A percentile compares a stretch with the other conserved stretches of the same genome.
phyloP scores from a whole-genome alignment of 1,139 yeast species.

The Sugiyamaella neomexicana region DNA sequence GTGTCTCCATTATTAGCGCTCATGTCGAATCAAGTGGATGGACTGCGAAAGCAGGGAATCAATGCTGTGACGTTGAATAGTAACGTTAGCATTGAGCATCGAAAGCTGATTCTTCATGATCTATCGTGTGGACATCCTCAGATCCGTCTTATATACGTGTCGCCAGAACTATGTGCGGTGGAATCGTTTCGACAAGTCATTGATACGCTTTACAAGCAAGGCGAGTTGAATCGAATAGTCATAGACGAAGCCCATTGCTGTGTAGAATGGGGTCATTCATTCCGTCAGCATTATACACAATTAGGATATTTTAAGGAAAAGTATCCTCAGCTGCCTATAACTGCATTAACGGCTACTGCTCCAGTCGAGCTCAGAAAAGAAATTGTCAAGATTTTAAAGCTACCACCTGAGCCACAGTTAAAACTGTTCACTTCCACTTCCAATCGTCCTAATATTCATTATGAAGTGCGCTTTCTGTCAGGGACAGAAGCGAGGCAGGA shows the following conservation, averaged over 20 bases:
- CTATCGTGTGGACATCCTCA: slow-evolving; percentile 28
- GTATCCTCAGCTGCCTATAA: slow-evolving; percentile 73
- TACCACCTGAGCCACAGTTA: slow-evolving; percentile 23
- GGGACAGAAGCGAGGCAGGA: slow-evolving; percentile 52
- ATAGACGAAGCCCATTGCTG: slow-evolving; percentile 94
- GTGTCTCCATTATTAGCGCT: slow-evolving; percentile 85
- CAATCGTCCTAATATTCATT: slow-evolving; percentile 75
- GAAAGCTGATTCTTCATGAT: slow-evolving; percentile 26
- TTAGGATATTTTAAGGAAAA: slow-evolving; percentile 64
- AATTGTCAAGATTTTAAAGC: slow-evolving; percentile 29
- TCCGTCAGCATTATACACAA: slow-evolving; percentile 80
- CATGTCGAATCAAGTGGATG: slow-evolving; percentile 90
- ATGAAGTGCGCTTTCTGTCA: slow-evolving; percentile 57
- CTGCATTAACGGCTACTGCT: slow-evolving; percentile 91
- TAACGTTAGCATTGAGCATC: slow-evolving; percentile 22
- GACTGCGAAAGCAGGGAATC: slow-evolving; percentile 57
- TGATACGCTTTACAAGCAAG: slow-evolving; percentile 19
- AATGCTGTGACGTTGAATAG: slow-evolving; percentile 52
- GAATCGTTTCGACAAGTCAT: slow-evolving; percentile 31
- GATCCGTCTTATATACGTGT: slow-evolving; percentile 66
- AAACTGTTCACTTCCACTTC: slow-evolving; percentile 42
- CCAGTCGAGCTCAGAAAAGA: slow-evolving; percentile 29
- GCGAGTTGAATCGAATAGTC: slow-evolving; percentile 52
- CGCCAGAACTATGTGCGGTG: slow-evolving; percentile 60
- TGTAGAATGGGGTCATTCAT: slow-evolving; percentile 91